phyloP scores from a whole-genome alignment of 371 early-diverging fungal species.

The Haplosporangium sp. region DNA sequence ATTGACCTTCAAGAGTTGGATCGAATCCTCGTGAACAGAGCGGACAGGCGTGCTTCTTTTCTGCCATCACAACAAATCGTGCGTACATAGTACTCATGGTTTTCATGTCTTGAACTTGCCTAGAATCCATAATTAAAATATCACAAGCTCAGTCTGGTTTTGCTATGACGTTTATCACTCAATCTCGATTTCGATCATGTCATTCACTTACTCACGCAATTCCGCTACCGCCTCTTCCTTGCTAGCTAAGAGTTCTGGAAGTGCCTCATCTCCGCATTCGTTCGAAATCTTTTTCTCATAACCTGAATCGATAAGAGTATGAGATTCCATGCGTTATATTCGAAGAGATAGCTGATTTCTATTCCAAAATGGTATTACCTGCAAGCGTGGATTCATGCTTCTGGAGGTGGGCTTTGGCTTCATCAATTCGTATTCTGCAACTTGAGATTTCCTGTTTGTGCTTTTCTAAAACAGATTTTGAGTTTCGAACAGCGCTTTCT shows the following conservation, averaged over 20 bases:
- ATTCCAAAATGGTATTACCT: conserved; percentile 21
- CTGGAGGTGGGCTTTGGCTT: conserved; percentile 11
- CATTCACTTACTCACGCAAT: conserved; percentile 44
- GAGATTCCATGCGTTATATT: neutral
- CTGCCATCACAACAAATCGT: conserved; percentile 58
- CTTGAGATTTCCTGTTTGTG: conserved; percentile 21
- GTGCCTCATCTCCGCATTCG: conserved; percentile 23
- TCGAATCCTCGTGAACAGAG: conserved; percentile 57
- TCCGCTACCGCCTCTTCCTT: conserved; percentile 47
- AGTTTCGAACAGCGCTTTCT: conserved; percentile 2
- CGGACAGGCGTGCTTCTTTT: conserved; percentile 54
- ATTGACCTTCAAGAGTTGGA: conserved; percentile 43
- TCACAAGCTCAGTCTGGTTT: neutral
- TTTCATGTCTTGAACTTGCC: conserved; percentile 42
- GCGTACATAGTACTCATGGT: conserved; percentile 50
- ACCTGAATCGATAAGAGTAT: conserved; percentile 12
- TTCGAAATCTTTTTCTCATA: conserved; percentile 14
- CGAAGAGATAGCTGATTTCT: neutral
- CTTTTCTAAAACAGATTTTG: conserved; percentile 16
- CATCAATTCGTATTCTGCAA: conserved; percentile 26
- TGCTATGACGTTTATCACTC: neutral
- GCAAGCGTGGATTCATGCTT: conserved; percentile 20
- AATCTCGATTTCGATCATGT: neutral
- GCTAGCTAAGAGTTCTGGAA: conserved; percentile 25
- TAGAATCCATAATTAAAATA: neutral